Conservation (phyloP, 1,284 basidiomycete species). For the Moesziomyces sp. region DNA sequence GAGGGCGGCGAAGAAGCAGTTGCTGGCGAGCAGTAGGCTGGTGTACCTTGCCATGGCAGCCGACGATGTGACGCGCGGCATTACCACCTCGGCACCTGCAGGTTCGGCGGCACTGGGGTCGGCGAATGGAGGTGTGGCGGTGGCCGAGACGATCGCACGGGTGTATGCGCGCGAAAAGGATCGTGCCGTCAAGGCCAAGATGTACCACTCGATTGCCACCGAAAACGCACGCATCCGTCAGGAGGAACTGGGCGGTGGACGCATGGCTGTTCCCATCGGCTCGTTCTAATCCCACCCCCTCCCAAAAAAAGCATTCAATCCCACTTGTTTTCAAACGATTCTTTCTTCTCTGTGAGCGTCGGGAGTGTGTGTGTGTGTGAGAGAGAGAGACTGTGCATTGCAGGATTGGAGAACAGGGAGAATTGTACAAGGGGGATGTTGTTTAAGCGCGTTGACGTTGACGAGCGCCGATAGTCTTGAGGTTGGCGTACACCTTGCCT, state of each 20-base stretch:
- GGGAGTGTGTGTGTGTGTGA: neutral
- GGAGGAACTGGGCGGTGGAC: slow-evolving; percentile 57
- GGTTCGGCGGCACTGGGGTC: neutral
- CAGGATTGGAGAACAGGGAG: neutral
- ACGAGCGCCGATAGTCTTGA: slow-evolving; percentile 82
- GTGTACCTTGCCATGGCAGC: slow-evolving; percentile 38
- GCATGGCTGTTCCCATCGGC: slow-evolving; percentile 34
- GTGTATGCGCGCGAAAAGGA: slow-evolving; percentile 51
- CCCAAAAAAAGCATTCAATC: neutral
- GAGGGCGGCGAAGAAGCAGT: slow-evolving; percentile 59
- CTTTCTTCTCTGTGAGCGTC: neutral
- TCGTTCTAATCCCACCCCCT: slow-evolving; percentile 3
- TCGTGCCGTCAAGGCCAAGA: slow-evolving; percentile 40
- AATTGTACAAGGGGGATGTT: no score
- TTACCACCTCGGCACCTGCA: slow-evolving; percentile 38
- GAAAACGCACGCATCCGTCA: slow-evolving; percentile 43
- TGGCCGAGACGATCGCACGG: slow-evolving; percentile 48
- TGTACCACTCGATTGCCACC: slow-evolving; percentile 47
- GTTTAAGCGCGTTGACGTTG: slow-evolving; percentile 83
- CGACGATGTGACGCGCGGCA: slow-evolving; percentile 54
- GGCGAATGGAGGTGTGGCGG: slow-evolving; percentile 6
- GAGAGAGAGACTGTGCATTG: slow-evolving; percentile 3
- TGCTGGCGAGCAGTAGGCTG: slow-evolving; percentile 49
- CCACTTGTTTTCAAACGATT: neutral
- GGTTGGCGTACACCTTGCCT: slow-evolving; percentile 85